Conservation (phyloP, 2,329 filamentous ascomycete genomes). For the Hypoxylon sp. region DNA sequence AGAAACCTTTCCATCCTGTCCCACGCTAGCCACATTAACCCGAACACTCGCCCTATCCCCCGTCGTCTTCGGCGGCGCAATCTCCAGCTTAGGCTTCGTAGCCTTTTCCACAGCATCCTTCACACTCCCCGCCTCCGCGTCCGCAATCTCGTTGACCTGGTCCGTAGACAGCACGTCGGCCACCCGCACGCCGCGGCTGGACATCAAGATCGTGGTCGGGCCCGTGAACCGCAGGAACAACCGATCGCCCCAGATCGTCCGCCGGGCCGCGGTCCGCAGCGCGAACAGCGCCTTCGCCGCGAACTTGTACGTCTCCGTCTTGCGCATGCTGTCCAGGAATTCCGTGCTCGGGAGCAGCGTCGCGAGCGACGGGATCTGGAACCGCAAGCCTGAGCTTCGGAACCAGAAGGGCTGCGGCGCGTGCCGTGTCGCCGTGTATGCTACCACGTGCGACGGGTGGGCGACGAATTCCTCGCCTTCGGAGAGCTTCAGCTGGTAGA, state of each 20-base stretch:
- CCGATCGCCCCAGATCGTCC: slow-evolving; percentile 92
- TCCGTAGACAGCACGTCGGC: slow-evolving; percentile 79
- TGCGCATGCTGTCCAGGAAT: slow-evolving; percentile 77
- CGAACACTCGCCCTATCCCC: slow-evolving; percentile 51
- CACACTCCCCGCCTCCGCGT: slow-evolving; percentile 76
- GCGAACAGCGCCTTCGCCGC: slow-evolving; percentile 71
- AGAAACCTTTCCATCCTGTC: slow-evolving; percentile 70
- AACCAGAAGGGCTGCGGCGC: slow-evolving; percentile 87
- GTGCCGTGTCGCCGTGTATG: slow-evolving; percentile 80
- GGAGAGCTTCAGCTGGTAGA: slow-evolving; percentile 84
- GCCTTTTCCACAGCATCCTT: slow-evolving; percentile 64
- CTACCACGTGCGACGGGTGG: slow-evolving; percentile 90
- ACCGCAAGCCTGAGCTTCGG: slow-evolving; percentile 76
- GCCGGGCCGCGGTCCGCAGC: slow-evolving; percentile 77
- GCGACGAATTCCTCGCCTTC: slow-evolving; percentile 90
- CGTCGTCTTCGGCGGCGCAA: slow-evolving; percentile 39
- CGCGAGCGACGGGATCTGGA: slow-evolving; percentile 80
- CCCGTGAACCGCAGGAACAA: slow-evolving; percentile 91
- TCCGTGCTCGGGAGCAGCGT: slow-evolving; percentile 72
- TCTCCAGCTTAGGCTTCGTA: slow-evolving; percentile 49
- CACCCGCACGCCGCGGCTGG: slow-evolving; percentile 82
- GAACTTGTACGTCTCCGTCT: slow-evolving; percentile 76
- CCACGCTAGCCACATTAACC: slow-evolving; percentile 65
- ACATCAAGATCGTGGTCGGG: slow-evolving; percentile 84
- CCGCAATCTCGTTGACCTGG: slow-evolving; percentile 91